Conservation (phyloP, 352 stramenopile genomes). For the Aphanomyces astaci region DNA sequence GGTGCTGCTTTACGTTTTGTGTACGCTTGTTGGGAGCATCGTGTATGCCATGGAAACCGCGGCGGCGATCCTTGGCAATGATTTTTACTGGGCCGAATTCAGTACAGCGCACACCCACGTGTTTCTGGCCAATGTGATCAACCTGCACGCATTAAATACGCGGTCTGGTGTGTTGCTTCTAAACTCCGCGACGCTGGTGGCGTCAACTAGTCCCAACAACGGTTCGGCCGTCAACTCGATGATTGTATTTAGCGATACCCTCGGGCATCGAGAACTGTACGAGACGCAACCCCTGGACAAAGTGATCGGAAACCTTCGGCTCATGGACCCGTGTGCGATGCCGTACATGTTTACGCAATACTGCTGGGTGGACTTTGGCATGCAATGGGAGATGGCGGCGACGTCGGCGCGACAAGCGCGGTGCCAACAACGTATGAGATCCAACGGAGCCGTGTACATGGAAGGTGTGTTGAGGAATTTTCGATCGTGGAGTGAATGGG, state of each 20-base stretch:
- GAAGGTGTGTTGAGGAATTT: conserved; percentile 11
- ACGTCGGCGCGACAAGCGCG: not conserved
- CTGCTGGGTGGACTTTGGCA: conserved; percentile 9
- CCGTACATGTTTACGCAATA: conserved; percentile 23
- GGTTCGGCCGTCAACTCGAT: too few species aligned
- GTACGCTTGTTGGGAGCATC: too few species aligned
- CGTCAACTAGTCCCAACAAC: not conserved
- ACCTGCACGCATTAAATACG: not conserved
- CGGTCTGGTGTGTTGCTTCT: not conserved
- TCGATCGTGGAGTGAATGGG: not conserved
- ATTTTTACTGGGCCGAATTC: conserved; percentile 21
- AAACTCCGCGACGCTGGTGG: not conserved
- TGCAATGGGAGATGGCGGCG: not conserved
- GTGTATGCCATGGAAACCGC: too few species aligned
- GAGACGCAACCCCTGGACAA: not conserved
- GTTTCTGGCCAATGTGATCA: conserved; percentile 14
- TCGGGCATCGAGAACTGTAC: not conserved
- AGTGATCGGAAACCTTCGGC: not conserved
- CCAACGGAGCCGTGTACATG: conserved; percentile 13
- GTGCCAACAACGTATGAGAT: not conserved
- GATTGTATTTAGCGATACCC: not conserved
- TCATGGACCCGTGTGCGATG: conserved; percentile 9
- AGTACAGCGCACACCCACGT: not conserved
- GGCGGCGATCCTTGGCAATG: not conserved
- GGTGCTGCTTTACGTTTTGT: too few species aligned